phyloP scores from a whole-genome alignment of 1,284 basidiomycete species.

The Cutaneotrichosporon arboriforme region DNA sequence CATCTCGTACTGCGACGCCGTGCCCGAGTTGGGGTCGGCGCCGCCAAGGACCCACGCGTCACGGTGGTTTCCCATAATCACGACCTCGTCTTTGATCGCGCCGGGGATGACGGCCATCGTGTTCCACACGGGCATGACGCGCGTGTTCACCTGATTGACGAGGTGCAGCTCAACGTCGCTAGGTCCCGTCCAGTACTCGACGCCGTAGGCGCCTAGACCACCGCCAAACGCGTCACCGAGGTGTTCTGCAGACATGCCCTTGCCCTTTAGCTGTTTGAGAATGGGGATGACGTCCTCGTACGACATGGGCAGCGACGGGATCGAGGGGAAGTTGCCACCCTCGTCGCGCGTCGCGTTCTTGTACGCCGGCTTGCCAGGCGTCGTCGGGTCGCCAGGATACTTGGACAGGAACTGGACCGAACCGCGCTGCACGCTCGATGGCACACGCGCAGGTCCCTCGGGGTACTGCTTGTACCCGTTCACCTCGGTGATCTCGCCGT shows the following conservation, averaged over 20 bases:
- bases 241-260: conserved; percentile 37
- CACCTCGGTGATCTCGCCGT: conserved; percentile 70
- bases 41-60: conserved; percentile 71
- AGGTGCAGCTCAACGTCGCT: conserved; percentile 49
- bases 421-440: conserved; percentile 71
- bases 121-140: conserved; percentile 60
- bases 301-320: conserved; percentile 62
- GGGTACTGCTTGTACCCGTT: conserved; percentile 78
- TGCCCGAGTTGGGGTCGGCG: conserved; percentile 79
- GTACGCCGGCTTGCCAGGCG: conserved; percentile 83
- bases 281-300: conserved; percentile 53
- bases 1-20: conserved; percentile 76
- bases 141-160: conserved; percentile 60
- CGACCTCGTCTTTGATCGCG: conserved; percentile 74
- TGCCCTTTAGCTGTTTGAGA: conserved; percentile 46
- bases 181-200: conserved; percentile 54
- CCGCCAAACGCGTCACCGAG: conserved; percentile 50
- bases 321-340: conserved; percentile 66
- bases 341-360: conserved; percentile 68
- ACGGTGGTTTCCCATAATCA: conserved; percentile 78
- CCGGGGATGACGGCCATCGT: conserved; percentile 86
- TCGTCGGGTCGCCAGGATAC: conserved; percentile 64
- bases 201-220: conserved; percentile 46
- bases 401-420: conserved; percentile 66
- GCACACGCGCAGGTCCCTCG: conserved; percentile 78